These are phyloP conservation scores for Trichoderma aggressivum DNA, from an alignment of 2,329 filamentous ascomycete species.

Conservation along the genomic window DNA sequence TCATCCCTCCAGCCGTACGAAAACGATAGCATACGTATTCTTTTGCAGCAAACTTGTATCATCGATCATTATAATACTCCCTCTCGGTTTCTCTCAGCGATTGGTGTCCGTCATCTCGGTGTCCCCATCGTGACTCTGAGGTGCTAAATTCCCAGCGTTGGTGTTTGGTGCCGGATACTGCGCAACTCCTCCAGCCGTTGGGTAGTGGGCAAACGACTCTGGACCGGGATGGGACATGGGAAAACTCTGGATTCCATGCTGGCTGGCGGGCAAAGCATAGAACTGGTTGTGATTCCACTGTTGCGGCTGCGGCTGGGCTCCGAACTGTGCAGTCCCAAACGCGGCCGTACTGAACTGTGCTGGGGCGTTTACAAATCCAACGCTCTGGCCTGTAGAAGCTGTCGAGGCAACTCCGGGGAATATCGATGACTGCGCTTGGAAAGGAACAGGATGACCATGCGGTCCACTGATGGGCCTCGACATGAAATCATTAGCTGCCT, in stretches of 20 bases:
- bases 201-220: neutral
- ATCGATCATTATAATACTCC: neutral
- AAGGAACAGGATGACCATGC: neutral
- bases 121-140: neutral
- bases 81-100: neutral
- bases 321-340: neutral
- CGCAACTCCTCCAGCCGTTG: neutral
- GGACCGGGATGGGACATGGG: neutral
- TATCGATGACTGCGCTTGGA: neutral
- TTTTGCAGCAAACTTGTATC: neutral
- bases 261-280: conserved; percentile 6
- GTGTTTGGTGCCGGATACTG: neutral
- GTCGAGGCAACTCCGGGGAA: neutral
- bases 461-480: neutral
- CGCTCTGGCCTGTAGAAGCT: neutral
- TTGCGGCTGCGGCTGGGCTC: neutral
- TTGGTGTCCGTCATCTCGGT: neutral
- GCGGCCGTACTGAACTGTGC: neutral
- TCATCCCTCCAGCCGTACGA: neutral
- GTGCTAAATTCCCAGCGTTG: neutral
- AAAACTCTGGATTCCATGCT: neutral
- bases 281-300: neutral
- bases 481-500: neutral
- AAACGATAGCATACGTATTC: neutral
- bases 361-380: neutral